These are phyloP conservation scores for Rhypophila decipiens DNA, from an alignment of 495 filamentous ascomycete genomes.

Conservation along the genomic window DNA sequence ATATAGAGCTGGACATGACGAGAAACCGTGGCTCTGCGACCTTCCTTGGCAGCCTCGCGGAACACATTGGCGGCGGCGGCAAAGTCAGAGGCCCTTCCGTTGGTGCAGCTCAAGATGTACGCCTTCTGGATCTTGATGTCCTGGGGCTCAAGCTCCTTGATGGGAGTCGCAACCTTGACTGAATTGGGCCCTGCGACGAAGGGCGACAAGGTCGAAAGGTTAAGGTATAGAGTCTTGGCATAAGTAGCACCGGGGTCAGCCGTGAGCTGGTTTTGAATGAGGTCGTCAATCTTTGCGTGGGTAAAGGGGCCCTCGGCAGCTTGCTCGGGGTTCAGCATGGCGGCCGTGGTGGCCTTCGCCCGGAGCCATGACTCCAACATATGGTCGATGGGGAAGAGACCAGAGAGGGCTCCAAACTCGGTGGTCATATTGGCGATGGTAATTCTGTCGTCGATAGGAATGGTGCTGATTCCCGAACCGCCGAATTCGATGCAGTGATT, in stretches of 20 bases:
- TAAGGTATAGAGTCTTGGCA: slow-evolving; percentile 69
- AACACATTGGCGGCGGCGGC: slow-evolving; percentile 82
- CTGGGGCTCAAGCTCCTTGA: slow-evolving; percentile 63
- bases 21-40: slow-evolving; percentile 65
- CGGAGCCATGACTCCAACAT: slow-evolving; percentile 70
- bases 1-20: slow-evolving; percentile 83
- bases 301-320: slow-evolving; percentile 49
- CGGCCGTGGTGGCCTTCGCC: slow-evolving; percentile 64
- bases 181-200: slow-evolving; percentile 89
- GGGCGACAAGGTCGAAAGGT: slow-evolving; percentile 78
- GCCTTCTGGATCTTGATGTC: slow-evolving; percentile 77
- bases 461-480: slow-evolving; percentile 64
- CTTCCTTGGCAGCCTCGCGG: slow-evolving; percentile 60
- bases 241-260: slow-evolving; percentile 78
- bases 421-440: slow-evolving; percentile 94
- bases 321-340: slow-evolving; percentile 32
- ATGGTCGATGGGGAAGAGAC: slow-evolving; percentile 73
- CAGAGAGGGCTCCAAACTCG: slow-evolving; percentile 84
- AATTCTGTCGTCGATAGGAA: slow-evolving; percentile 71
- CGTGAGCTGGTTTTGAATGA: slow-evolving; percentile 57
- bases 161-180: slow-evolving; percentile 78
- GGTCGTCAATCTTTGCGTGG: slow-evolving; percentile 62
- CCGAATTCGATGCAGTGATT: slow-evolving; percentile 92
- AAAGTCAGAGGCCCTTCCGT: slow-evolving; percentile 76
- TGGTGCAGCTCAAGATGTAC: slow-evolving; percentile 90